Conservation (phyloP, 2,329 filamentous ascomycete genomes). For the Talaromyces piceae region DNA sequence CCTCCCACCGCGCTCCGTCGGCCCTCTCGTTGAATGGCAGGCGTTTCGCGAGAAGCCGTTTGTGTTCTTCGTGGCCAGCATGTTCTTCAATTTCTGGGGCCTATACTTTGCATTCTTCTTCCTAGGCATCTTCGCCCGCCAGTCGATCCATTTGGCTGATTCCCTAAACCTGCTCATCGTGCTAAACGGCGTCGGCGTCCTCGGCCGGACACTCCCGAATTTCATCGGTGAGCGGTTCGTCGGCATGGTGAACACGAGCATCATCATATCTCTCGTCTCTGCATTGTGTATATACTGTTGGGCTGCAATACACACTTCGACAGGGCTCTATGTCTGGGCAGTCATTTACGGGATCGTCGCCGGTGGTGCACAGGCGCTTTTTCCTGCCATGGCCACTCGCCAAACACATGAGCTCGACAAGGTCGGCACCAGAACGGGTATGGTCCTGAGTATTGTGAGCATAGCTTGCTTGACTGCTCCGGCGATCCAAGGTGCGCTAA, state of each 20-base stretch:
- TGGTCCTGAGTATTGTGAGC: constrained; percentile 48
- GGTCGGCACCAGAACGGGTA: constrained; percentile 48
- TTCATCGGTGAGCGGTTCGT: constrained; percentile 2
- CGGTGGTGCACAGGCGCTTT: constrained; percentile 34
- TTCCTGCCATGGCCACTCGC: constrained; percentile 55
- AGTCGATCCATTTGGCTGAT: constrained; percentile 2
- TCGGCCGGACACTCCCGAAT: constrained; percentile 9
- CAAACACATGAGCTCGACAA: constrained; percentile 47
- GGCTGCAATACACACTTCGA: constrained; percentile 2
- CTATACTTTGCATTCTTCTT: constrained; percentile 12
- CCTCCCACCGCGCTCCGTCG: constrained; percentile 4
- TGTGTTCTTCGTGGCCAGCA: constrained; percentile 4
- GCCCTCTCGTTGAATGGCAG: constrained; percentile 10
- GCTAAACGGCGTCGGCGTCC: constrained; percentile 7
- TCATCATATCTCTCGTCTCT: not conserved
- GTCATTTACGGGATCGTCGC: constrained; percentile 8
- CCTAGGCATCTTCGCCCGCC: constrained; percentile 22
- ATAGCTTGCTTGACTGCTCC: constrained; percentile 49
- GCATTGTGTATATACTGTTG: constrained; percentile 14
- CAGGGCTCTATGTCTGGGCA: constrained; percentile 8
- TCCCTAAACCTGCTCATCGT: constrained; percentile 9
- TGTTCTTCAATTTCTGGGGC: constrained; percentile 9
- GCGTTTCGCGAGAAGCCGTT: constrained; percentile 9
- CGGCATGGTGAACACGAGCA: constrained; percentile 5
- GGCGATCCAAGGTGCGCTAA: constrained; percentile 48